Conservation (phyloP, 1,284 basidiomycete genomes). For the Grifola frondosa region DNA sequence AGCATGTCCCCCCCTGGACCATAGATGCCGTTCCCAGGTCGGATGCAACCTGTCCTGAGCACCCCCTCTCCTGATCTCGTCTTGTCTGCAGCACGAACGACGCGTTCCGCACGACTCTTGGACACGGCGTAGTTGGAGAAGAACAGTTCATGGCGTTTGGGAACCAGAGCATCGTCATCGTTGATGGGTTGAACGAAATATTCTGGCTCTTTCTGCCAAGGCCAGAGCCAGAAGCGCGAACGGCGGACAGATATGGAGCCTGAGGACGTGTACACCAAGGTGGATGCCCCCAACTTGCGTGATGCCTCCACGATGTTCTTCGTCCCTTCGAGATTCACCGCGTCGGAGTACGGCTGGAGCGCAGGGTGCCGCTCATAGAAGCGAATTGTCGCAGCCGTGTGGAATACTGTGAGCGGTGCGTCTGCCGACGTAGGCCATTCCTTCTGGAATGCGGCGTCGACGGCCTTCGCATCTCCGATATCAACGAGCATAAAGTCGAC, state of each 20-base stretch:
- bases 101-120: slow-evolving; percentile 52
- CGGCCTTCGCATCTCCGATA: slow-evolving; percentile 49
- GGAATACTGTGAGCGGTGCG: slow-evolving; percentile 57
- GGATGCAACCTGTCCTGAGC: slow-evolving; percentile 66
- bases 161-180: slow-evolving; percentile 51
- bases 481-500: slow-evolving; percentile 61
- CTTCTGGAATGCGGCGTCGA: slow-evolving; percentile 60
- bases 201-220: slow-evolving; percentile 62
- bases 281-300: slow-evolving; percentile 43
- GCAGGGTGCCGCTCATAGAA: slow-evolving; percentile 63
- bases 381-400: slow-evolving; percentile 72
- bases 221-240: slow-evolving; percentile 64
- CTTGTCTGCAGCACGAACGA: slow-evolving; percentile 56
- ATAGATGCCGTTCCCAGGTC: slow-evolving; percentile 74
- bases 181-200: slow-evolving; percentile 55
- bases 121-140: slow-evolving; percentile 72
- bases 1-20: slow-evolving; percentile 72
- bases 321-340: slow-evolving; percentile 65
- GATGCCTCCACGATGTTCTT: slow-evolving; percentile 57
- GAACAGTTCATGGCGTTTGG: slow-evolving; percentile 52
- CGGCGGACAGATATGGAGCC: slow-evolving; percentile 54
- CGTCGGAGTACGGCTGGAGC: slow-evolving; percentile 52
- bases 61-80: slow-evolving; percentile 35
- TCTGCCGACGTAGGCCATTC: slow-evolving; percentile 50
- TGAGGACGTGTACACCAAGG: slow-evolving; percentile 64